Evolutionary conservation across 176 grass and related monocot species (phyloP), one percentile per base, ranked within the genome.

Genomic region (Dendrocalamus sinicus): DNA sequence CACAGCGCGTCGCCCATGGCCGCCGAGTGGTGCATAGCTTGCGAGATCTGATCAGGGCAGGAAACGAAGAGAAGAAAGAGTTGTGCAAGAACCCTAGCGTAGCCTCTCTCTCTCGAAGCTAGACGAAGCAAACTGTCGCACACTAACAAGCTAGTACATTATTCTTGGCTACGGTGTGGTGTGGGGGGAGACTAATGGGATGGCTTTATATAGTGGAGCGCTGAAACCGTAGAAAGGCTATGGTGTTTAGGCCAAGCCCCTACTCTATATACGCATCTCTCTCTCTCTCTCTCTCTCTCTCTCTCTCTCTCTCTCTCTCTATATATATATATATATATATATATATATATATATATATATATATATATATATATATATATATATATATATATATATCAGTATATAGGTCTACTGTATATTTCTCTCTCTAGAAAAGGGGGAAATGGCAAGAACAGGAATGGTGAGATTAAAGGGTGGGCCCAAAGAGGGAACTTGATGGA

Each of bases 1-100:
- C 91, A 96, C 74, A 91, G 67, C 72, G 84, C 83, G 40, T 97
- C 95, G 20, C 90, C 88, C 88, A 98, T 85, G 79, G 72, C 83
- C 73, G 75, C 83, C 79, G 84, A 82, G 65, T 83, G 86, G 51
- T 84, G 88, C 67, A 73, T 88, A 28, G 22, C 35, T 24, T 5
- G 0, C 12, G 44, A 74, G 63, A 73, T 67, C 16, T 43, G 20
- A 45, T 15, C 66, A 64, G 9, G 4, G 55, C 14, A 37, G 19
- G 62, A 35, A 47, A 17, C 40, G 20, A 40, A 22, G 47, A 62
- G 44, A 10, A 14, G 32, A 24, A n/a, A 2, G 10, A 82, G 12
- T 40, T 59, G 19, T 4, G 23, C 26, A 80, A 67, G 71, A 75
- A 60, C 23, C 26, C 40, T 73, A 37, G 4, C 3, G 20, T 72